phyloP scores from a whole-genome alignment of 495 filamentous ascomycete genomes.

The Poronia punctata region DNA sequence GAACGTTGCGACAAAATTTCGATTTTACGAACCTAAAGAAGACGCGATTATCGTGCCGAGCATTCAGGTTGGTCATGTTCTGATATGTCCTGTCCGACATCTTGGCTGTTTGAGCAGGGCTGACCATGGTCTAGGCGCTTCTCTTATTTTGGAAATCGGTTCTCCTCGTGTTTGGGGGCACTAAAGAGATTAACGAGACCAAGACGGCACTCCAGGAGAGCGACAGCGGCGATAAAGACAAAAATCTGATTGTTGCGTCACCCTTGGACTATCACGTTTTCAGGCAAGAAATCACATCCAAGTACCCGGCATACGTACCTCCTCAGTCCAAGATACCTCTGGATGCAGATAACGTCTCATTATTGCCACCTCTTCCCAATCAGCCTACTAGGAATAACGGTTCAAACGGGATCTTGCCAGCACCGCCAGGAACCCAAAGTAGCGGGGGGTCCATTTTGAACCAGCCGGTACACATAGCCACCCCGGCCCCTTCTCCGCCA shows the following conservation, averaged over 20 bases:
- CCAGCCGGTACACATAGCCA: constrained; percentile 95
- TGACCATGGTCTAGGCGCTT: constrained; percentile 40
- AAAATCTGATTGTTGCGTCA: constrained; percentile 73
- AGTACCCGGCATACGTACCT: constrained; percentile 93
- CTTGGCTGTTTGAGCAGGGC: too few species aligned
- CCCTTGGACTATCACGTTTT: constrained; percentile 95
- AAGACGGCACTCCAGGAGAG: constrained; percentile 58
- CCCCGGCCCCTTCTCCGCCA: constrained; percentile 92
- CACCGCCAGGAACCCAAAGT: constrained; percentile 39
- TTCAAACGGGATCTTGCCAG: constrained; percentile 40
- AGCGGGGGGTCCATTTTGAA: constrained; percentile 79
- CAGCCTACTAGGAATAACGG: constrained; percentile 51
- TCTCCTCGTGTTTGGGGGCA: constrained; percentile 76
- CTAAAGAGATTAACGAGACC: constrained; percentile 58
- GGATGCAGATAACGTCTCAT: constrained; percentile 82
- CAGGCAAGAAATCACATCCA: constrained; percentile 95
- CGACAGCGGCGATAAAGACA: constrained; percentile 39
- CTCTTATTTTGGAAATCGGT: constrained; percentile 87
- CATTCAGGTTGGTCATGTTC: constrained; percentile 6
- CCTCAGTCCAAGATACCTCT: constrained; percentile 77
- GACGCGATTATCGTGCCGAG: constrained; percentile 20
- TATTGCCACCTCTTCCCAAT: constrained; percentile 76
- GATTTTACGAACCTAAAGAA: constrained; percentile 75
- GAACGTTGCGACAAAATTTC: constrained; percentile 63
- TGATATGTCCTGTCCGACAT: not conserved